phyloP scores from a whole-genome alignment of 2,329 filamentous ascomycete species.

The Paracoccidioides lutzii region DNA sequence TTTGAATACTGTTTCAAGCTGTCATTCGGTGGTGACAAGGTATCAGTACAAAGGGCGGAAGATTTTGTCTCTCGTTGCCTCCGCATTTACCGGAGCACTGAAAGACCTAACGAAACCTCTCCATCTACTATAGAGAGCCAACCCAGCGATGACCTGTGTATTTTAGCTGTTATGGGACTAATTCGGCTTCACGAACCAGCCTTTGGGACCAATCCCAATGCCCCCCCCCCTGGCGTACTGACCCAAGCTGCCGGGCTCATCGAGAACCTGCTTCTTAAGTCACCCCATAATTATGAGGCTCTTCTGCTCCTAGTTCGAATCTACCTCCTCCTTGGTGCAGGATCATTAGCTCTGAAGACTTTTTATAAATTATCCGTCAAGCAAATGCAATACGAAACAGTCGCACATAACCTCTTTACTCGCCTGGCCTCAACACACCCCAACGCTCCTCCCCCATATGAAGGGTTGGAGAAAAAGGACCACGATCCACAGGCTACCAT shows the following conservation, averaged over 20 bases:
- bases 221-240: slow-evolving; percentile 19
- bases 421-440: slow-evolving; percentile 37
- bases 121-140: slow-evolving; percentile 31
- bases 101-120: slow-evolving; percentile 1
- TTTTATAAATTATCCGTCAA: slow-evolving; percentile 37
- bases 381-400: slow-evolving; percentile 36
- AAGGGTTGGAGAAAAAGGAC: slow-evolving; percentile 28
- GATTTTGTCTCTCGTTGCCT: slow-evolving; percentile 29
- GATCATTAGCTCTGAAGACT: slow-evolving; percentile 33
- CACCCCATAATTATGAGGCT: slow-evolving; percentile 35
- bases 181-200: slow-evolving; percentile 20
- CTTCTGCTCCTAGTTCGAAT: slow-evolving; percentile 33
- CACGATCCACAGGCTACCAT: slow-evolving; percentile 31
- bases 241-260: slow-evolving; percentile 25
- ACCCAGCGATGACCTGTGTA: slow-evolving; percentile 31
- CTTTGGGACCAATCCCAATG: slow-evolving; percentile 10
- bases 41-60: slow-evolving; percentile 19
- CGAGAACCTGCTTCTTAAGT: slow-evolving; percentile 28
- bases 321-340: slow-evolving; percentile 32
- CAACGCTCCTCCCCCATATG: slow-evolving; percentile 27
- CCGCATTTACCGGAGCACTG: slow-evolving; percentile 18
- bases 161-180: slow-evolving; percentile 32
- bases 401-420: slow-evolving; percentile 36
- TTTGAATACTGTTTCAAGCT: slow-evolving; percentile 30
- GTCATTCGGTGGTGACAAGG: slow-evolving; percentile 18